These are phyloP conservation scores for Pezicula carpinea DNA, from an alignment of 2,329 filamentous ascomycete species.

Conservation along the genomic window DNA sequence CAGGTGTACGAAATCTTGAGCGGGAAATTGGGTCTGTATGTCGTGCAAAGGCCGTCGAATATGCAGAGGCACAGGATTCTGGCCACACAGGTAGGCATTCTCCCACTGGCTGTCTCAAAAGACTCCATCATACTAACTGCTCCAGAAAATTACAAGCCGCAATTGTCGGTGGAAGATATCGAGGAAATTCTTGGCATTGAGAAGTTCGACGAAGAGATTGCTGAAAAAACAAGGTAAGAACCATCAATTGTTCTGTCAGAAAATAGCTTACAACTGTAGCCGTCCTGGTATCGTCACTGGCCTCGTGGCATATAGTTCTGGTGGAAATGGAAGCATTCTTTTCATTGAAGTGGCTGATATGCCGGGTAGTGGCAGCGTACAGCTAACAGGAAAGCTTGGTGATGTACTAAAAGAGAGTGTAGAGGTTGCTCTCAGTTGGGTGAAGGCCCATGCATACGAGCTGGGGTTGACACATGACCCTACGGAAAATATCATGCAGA, in stretches of 20 bases:
- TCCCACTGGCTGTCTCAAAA: not conserved
- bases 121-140: constrained; percentile 5
- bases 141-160: constrained; percentile 63
- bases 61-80: constrained; percentile 80
- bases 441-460: constrained; percentile 91
- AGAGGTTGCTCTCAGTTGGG: constrained; percentile 94
- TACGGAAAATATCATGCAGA: constrained; percentile 91
- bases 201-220: constrained; percentile 91
- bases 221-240: constrained; percentile 61
- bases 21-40: constrained; percentile 93
- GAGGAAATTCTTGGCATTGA: constrained; percentile 91
- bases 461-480: constrained; percentile 77
- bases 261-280: constrained; percentile 30
- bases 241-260: not conserved
- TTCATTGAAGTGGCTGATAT: constrained; percentile 99
- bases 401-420: constrained; percentile 97
- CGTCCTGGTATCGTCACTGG: constrained; percentile 93
- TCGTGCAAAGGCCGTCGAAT: constrained; percentile 92
- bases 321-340: constrained; percentile 90
- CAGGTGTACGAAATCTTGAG: constrained; percentile 92
- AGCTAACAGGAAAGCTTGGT: constrained; percentile 92
- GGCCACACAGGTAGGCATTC: constrained; percentile 36
- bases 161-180: constrained; percentile 72
- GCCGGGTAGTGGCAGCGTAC: constrained; percentile 86
- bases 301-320: constrained; percentile 88